Evolutionary conservation across 2,329 filamentous ascomycete genomes (phyloP), one percentile per base, ranked within the genome.

Genomic region (Alternaria gaisen): DNA sequence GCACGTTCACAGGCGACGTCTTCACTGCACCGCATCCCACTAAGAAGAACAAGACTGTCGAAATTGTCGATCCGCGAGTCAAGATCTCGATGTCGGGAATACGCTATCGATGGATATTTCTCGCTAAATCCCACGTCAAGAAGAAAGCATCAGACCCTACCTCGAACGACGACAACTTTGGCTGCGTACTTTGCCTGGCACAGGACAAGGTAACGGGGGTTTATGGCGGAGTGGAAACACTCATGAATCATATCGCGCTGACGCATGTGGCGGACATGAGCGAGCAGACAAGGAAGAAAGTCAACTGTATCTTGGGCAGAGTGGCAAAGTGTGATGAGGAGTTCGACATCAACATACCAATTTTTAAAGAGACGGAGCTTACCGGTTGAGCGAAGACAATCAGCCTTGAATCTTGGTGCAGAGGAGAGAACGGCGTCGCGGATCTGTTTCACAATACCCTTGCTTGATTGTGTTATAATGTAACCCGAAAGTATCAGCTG

Each of bases 41-140:
- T 3, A 74, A 73, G 41, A 72, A 72, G 20, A 60, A 65, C 36
- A 78, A 75, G 40, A 70, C 69, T 24, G 69, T 74, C 42, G 61
- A 66, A 2, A 51, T 73, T 6, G 59, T 78, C 5, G 76, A 80
- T 46, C 73, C 71, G 1, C 66, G 67, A 18, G 62, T 79, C 14
- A 57, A 68, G 18, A 55, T 34, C 0, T 69, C 66, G n/a, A 66
- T 69, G 9, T 64, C 67, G 0, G 76, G 75, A 0, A 73, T 79
- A 22, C 69, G 72, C 2, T 80, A 80, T 53, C 68, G 70, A n/a
- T 80, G 77, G 78, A 65, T 76, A 7, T 79, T 80, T 61, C 70
- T 80, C 8, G 78, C 78, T 0, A 80, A 80, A 51, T 71, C 63
- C 5, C 79, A 80, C 28, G 61, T 66, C 2, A 73, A 62, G 53